phyloP scores from a whole-genome alignment of 1,284 basidiomycete genomes.

The Sanghuangporus baumii region DNA sequence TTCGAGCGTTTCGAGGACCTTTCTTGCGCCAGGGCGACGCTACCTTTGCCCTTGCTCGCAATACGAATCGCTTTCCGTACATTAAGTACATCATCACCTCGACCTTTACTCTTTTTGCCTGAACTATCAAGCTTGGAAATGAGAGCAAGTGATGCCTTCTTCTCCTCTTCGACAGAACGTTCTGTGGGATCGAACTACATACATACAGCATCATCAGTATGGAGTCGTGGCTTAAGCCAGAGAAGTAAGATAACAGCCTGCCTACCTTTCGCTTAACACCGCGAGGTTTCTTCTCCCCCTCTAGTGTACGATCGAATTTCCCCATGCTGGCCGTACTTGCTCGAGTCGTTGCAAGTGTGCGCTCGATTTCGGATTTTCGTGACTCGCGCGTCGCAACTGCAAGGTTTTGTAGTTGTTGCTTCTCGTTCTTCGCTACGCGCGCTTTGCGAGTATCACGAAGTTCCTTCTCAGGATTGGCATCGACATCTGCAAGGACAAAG shows the following conservation, averaged over 20 bases:
- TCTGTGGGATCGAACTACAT: constrained; percentile 78
- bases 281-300: constrained; percentile 85
- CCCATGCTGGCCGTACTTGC: constrained; percentile 92
- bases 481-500: constrained; percentile 43
- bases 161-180: constrained; percentile 60
- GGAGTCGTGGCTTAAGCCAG: too few species aligned
- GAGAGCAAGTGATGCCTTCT: constrained; percentile 67
- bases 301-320: constrained; percentile 82
- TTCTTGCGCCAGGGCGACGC: constrained; percentile 46
- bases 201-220: constrained; percentile 3
- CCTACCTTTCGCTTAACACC: constrained; percentile 91
- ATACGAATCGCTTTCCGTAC: constrained; percentile 84
- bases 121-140: constrained; percentile 74
- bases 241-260: constrained; percentile 14
- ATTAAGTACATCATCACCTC: constrained; percentile 60
- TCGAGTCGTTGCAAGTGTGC: constrained; percentile 74
- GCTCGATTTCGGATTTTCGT: constrained; percentile 73
- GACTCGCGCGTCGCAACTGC: constrained; percentile 34
- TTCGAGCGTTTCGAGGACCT: constrained; percentile 8
- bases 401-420: constrained; percentile 76
- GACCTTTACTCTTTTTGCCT: constrained; percentile 53
- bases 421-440: constrained; percentile 81
- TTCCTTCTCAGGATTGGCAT: constrained; percentile 74
- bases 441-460: constrained; percentile 77
- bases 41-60: constrained; percentile 64